Evolutionary conservation across 768 basidiomycete species (phyloP).

Genomic region (Kwoniella heveanensis): DNA sequence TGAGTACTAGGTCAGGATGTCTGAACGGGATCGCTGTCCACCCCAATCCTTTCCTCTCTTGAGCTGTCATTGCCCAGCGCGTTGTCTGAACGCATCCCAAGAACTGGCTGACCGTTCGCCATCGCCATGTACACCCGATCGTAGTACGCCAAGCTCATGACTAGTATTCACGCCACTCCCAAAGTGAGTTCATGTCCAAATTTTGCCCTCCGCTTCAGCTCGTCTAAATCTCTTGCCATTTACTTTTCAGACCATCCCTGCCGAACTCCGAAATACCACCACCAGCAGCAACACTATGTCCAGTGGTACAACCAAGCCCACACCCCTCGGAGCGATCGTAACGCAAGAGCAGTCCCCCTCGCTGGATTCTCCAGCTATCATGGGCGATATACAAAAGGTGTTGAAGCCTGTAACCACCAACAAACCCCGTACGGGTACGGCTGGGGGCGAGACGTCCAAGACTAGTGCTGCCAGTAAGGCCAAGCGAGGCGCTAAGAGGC

Average conservation of each 20-base stretch:
- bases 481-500: slow-evolving; percentile 46
- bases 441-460: slow-evolving; percentile 10
- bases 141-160: slow-evolving; percentile 79
- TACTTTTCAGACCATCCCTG: slow-evolving; percentile 18
- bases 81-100: too few species aligned
- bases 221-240: slow-evolving; percentile 16
- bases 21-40: too few species aligned
- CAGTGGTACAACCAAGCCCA: slow-evolving; percentile 21
- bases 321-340: slow-evolving; percentile 31
- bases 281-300: background rate
- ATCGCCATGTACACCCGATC: too few species aligned
- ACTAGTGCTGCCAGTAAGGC: slow-evolving; percentile 31
- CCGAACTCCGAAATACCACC: slow-evolving; percentile 17
- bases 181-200: slow-evolving; percentile 59
- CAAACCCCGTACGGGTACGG: slow-evolving; percentile 1
- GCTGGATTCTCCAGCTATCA: slow-evolving; percentile 16
- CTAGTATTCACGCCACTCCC: slow-evolving; percentile 86
- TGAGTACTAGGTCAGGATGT: too few species aligned
- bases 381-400: slow-evolving; percentile 17
- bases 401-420: slow-evolving; percentile 18
- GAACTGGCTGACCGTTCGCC: too few species aligned
- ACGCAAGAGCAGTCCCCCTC: slow-evolving; percentile 39
- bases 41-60: too few species aligned
- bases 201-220: slow-evolving; percentile 11
- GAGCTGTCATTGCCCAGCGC: too few species aligned